These are phyloP conservation scores for Colletotrichum eleusines DNA, from an alignment of 2,329 filamentous ascomycete genomes.

Conservation along the genomic window DNA sequence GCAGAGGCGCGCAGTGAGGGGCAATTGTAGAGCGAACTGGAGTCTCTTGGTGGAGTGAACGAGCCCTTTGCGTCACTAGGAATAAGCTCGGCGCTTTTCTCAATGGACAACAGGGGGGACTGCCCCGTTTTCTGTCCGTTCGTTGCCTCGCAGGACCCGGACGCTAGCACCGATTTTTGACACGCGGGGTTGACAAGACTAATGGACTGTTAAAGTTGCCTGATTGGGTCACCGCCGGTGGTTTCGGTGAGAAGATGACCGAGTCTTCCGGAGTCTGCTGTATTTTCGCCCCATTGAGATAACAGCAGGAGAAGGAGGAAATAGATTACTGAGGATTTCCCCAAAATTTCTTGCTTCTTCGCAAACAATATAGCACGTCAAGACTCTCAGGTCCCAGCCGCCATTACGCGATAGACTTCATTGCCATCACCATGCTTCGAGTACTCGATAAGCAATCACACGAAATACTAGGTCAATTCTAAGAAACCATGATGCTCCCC, in stretches of 20 bases:
- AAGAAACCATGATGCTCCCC: too few relatives aligned
- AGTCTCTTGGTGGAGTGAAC: slow-evolving; percentile 33
- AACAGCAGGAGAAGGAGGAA: too few relatives aligned
- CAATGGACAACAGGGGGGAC: slow-evolving; percentile 33
- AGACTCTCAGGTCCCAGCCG: too few relatives aligned
- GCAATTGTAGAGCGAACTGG: slow-evolving; percentile 25
- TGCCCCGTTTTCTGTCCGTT: slow-evolving; percentile 29
- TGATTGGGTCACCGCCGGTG: slow-evolving; percentile 5
- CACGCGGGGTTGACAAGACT: slow-evolving; percentile 21
- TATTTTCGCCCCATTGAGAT: slow-evolving; percentile 22
- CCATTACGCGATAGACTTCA: too few relatives aligned
- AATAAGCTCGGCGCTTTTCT: slow-evolving; percentile 37
- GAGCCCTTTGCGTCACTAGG: slow-evolving; percentile 38
- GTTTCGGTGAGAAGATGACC: neutral
- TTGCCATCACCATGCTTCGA: too few relatives aligned
- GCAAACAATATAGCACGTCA: too few relatives aligned
- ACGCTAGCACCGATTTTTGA: slow-evolving; percentile 27
- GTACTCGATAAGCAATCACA: too few relatives aligned
- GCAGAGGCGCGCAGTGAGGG: slow-evolving; percentile 23
- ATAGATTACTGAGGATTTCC: too few relatives aligned
- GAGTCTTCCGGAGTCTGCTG: too few relatives aligned
- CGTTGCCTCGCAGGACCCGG: slow-evolving; percentile 8
- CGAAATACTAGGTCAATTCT: too few relatives aligned
- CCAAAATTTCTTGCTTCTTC: too few relatives aligned
- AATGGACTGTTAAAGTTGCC: slow-evolving; percentile 37